Conservation (phyloP, 2,329 filamentous ascomycete genomes). For the Huntiella abstrusa region DNA sequence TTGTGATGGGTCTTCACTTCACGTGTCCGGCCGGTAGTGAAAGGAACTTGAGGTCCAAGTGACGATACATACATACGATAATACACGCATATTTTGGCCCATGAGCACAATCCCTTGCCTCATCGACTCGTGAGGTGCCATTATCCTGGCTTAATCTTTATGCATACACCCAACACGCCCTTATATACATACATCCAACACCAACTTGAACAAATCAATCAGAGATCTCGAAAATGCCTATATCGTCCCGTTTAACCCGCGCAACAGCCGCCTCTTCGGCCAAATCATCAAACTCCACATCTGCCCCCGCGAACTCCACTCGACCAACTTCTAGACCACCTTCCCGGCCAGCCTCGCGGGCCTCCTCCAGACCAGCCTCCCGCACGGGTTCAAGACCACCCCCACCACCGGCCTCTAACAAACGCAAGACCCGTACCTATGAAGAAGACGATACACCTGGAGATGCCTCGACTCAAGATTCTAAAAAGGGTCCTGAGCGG, state of each 20-base stretch:
- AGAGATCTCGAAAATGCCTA: neutral
- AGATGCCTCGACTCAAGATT: too few species aligned
- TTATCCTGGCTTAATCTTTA: neutral
- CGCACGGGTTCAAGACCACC: neutral
- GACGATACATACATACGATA: too few species aligned
- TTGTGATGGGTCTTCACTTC: too few species aligned
- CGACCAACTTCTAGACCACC: constrained; percentile 10
- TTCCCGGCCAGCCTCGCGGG: constrained; percentile 23
- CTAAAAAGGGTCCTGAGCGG: too few species aligned
- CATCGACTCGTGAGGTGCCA: neutral
- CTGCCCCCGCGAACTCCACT: constrained; percentile 15
- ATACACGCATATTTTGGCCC: too few species aligned
- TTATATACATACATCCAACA: neutral
- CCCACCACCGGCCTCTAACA: constrained; percentile 7
- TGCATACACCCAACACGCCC: neutral
- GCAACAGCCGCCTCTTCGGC: constrained; percentile 16
- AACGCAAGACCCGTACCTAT: constrained; percentile 34
- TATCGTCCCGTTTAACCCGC: constrained; percentile 8
- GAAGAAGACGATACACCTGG: constrained; percentile 21
- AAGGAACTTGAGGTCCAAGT: too few species aligned
- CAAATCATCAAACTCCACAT: constrained; percentile 29
- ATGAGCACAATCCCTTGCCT: neutral
- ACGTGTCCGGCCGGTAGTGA: too few species aligned
- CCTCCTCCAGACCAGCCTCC: constrained; percentile 18
- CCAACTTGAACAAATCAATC: neutral